Evolutionary conservation across 805 yeast species (phyloP), one percentile per base, ranked within the genome.

Genomic region (Kazachstania viticola): DNA sequence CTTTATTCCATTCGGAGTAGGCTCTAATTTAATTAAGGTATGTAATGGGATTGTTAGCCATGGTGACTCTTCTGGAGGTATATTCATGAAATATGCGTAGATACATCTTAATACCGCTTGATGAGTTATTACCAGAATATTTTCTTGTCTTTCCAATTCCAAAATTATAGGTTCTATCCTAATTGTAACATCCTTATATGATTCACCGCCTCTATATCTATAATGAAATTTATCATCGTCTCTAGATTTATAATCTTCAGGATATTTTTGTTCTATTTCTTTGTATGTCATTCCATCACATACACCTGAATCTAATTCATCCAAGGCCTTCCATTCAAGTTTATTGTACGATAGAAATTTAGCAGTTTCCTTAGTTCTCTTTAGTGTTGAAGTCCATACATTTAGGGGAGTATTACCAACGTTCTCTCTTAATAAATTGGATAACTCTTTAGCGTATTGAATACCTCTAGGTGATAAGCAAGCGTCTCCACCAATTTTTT

Each of bases 21-120:
- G 95, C 54, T 91, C 97, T 40, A 91, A 64, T 51, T 84, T 80
- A 48, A 91, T 91, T 54, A 91, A 62, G 0, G 98, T 91, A 53
- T 91, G 99, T 46, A 91, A 64, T 5, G 99, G 99, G 37, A 91
- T 93, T 25, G 93, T 82, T 95, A 91, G 85, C 98, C 98, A 91
- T 5, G 99, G 99, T 36, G 87, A 73, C 55, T 84, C 88, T 47
- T 88, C 95, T 56, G 88, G 97, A 4, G 96, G 95, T 14, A 91
- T 94, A 53, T 91, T 88, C 97, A 91, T 91, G 53, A 87, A 91
- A 58, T 91, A 91, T 7, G 98, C 97, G 58, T 91, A 91, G 32
- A 91, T 77, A 53, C 99, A 91, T 48, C 99, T 71, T 42, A 91
- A 65, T 9, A 91, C 97, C 0, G 97, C 97, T 60, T 91, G 99